Conservation (phyloP, 495 filamentous ascomycete genomes). For the Daldinia concentrica region DNA sequence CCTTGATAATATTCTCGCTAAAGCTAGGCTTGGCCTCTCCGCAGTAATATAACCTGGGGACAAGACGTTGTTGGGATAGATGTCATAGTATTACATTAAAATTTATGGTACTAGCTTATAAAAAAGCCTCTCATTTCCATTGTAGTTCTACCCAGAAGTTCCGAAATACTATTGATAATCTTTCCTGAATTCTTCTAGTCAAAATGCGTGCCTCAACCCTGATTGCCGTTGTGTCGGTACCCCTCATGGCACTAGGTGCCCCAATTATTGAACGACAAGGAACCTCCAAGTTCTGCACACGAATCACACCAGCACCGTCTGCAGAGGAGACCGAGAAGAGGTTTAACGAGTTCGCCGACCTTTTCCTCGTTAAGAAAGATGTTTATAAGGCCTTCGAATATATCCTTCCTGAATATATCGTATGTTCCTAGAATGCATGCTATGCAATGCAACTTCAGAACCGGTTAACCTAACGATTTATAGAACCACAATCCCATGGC, state of each 20-base stretch:
- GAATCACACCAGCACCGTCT: constrained; percentile 35
- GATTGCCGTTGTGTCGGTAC: constrained; percentile 17
- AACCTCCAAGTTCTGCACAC: constrained; percentile 30
- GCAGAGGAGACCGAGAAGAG: constrained; percentile 41
- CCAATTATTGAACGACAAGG: constrained; percentile 11
- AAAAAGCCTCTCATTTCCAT: not conserved
- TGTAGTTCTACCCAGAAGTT: not conserved
- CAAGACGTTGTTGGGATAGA: not conserved
- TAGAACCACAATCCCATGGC: constrained; percentile 54
- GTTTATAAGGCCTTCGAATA: constrained; percentile 51
- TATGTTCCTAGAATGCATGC: constrained; percentile 20
- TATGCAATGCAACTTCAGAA: not conserved
- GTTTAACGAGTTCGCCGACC: constrained; percentile 47
- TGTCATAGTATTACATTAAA: constrained; percentile 5
- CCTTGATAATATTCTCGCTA: not conserved
- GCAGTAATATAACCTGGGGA: constrained; percentile 7
- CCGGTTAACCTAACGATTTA: not conserved
- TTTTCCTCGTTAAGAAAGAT: constrained; percentile 51
- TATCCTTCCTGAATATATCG: constrained; percentile 51
- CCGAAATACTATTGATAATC: not conserved
- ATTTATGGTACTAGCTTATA: constrained; percentile 13
- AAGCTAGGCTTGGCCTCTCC: constrained; percentile 12
- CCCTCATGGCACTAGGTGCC: constrained; percentile 16
- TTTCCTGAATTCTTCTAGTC: not conserved
- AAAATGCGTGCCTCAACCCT: constrained; percentile 26